These are phyloP conservation scores for Delphinella strobiligena DNA, from an alignment of 2,329 filamentous ascomycete species.

Conservation along the genomic window DNA sequence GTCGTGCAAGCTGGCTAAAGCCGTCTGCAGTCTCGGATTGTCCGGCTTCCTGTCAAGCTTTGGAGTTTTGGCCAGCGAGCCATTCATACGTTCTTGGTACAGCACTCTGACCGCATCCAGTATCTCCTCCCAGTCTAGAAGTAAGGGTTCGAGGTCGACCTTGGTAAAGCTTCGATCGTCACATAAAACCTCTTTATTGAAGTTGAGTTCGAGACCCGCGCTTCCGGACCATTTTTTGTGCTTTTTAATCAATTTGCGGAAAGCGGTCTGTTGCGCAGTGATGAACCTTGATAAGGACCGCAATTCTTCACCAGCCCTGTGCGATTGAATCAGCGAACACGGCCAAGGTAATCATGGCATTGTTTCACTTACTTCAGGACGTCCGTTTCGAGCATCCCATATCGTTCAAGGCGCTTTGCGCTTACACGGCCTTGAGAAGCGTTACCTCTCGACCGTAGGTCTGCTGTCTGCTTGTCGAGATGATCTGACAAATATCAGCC, in stretches of 20 bases:
- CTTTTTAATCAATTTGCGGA: constrained; percentile 76
- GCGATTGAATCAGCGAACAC: not conserved
- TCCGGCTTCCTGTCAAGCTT: constrained; percentile 9
- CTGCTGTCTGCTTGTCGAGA: constrained; percentile 6
- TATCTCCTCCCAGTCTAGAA: constrained; percentile 37
- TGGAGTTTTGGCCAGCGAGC: not conserved
- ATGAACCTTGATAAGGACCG: constrained; percentile 59
- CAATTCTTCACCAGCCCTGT: constrained; percentile 57
- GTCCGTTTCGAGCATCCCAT: constrained; percentile 39
- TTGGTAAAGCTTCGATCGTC: constrained; percentile 61
- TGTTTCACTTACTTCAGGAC: constrained; percentile 30
- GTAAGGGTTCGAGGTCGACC: constrained; percentile 45
- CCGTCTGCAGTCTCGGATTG: constrained; percentile 8
- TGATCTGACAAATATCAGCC: constrained; percentile 6
- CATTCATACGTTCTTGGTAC: constrained; percentile 22
- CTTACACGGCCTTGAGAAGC: constrained; percentile 23
- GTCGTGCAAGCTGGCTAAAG: not conserved
- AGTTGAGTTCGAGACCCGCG: constrained; percentile 48
- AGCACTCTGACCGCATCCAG: constrained; percentile 32
- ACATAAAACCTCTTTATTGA: constrained; percentile 53
- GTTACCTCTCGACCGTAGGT: constrained; percentile 3
- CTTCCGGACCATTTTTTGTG: constrained; percentile 82
- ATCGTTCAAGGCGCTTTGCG: constrained; percentile 35
- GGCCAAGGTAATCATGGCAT: not conserved
- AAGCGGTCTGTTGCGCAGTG: constrained; percentile 61